Evolutionary conservation across 2,329 filamentous ascomycete genomes (phyloP), one percentile per base, ranked within the genome.

Genomic region (Pyricularia sp.): DNA sequence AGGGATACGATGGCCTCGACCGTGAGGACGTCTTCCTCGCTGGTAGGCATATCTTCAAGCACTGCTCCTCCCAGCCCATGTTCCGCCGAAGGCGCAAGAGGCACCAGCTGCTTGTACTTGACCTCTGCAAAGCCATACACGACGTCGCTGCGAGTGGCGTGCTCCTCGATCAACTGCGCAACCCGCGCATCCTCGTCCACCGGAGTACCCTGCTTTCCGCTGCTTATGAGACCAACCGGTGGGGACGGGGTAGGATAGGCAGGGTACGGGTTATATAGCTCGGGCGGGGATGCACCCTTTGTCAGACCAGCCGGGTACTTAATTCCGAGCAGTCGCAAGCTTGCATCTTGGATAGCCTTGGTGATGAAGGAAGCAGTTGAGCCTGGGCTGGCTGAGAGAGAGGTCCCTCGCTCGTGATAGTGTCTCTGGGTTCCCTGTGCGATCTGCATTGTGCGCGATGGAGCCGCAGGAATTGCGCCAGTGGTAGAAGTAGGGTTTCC

Each of bases 61-160:
- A 78, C 77, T 28, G 83, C 75, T 16, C 87, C 86, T 7, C 88
- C 87, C 4, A 91, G 81, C 6, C 85, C 86, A 69, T 89, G 86
- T 62, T 90, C 86, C 69, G 83, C 84, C 0, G 90, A 93, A 1
- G 93, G 94, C 1, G 91, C 87, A 60, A 94, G 79, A 3, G 94
- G 94, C 62, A 97, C 85, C n/a, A 99, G 83, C 75, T 99, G 94
- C 75, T 96, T 94, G 77, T 96, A 97, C 76, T 99, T 99, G 72
- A 99, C 93, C 77, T 99, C 93, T 6, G 94, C 94, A 75, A 99
- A 97, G 3, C 93, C 93, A 74, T 93, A 99, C 2, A 99, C 93
- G 60, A 97, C 94, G 74, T 99, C 93, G 72, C 93, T 97, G 53
- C 93, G 84, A 35, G 92, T 94, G 1, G 94, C 94, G 68, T 91